Base-by-base conservation (phyloP, 2,329 filamentous ascomycete genomes). In the Trichoderma aggressivum region DNA sequence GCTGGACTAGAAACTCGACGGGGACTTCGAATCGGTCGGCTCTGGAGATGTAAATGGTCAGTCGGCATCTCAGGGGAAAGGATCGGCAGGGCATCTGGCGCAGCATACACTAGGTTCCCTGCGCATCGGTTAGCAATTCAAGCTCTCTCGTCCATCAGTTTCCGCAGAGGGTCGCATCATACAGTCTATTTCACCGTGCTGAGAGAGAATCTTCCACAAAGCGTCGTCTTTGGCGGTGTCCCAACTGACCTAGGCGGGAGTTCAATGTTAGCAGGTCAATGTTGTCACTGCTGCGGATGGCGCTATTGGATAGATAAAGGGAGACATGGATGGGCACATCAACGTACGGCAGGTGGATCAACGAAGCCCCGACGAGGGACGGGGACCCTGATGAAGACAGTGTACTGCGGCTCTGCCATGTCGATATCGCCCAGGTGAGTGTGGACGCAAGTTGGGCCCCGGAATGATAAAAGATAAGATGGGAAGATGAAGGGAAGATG, bases 141-240 rank as follows among this genome's bases (percentile, higher is more conserved):
- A 21, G 21, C 18, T 26, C 21, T 56, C 43, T 36, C 28, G 16
- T n/a, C 14, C 16, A 36, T 26, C 50, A 39, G 28, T 28, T 43
- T 14, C 32, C 32, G 10, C 26, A 30, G 7, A 26, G 47, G 43
- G 21, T n/a, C 61, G 58, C 21, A 74, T 77, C 85, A 80, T 84
- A 97, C 95, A 99, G 79, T 98, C 90, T 78, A 98, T 90, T 78
- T 97, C 92, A 71, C 90, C 92, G 78, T 94, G 90, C 73, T 91
- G 91, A 0, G 94, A 97, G 7, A 98, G 88, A 65, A 97, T 89
- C 80, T 93, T 93, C 96, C 96, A 99, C 18, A 99, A 82, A 11
- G 90, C 90, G 72, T 93, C 92, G 78, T 98, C 96, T 80, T 98
- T 98, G 26, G 87, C 85, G 1, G 91, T 87, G 81, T 94, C 91